These are phyloP conservation scores for Cercospora zeina DNA, from an alignment of 2,329 filamentous ascomycete species.

Conservation along the genomic window DNA sequence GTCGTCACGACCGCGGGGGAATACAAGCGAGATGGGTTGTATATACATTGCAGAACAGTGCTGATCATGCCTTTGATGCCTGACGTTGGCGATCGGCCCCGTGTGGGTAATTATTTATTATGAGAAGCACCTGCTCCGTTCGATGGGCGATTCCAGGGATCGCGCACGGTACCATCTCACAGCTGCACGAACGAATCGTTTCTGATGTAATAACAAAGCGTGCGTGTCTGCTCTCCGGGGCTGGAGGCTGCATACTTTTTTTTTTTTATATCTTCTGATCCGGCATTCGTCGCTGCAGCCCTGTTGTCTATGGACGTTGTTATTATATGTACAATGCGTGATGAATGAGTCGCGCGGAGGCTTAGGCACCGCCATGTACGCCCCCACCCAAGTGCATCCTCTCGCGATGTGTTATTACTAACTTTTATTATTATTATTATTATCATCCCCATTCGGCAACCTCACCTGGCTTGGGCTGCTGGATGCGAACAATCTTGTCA, in stretches of 20 bases:
- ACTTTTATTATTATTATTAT: no score
- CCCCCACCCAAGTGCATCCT: not conserved
- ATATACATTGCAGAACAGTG: no score
- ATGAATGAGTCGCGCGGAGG: no score
- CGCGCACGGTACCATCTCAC: not conserved
- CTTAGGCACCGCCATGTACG: not conserved
- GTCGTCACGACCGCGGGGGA: not conserved
- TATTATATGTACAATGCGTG: no score
- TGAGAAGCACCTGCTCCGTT: not conserved
- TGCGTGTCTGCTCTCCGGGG: not conserved
- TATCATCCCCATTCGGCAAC: constrained; percentile 45
- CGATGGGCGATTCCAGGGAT: not conserved
- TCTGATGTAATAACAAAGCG: not conserved
- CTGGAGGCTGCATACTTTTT: not conserved
- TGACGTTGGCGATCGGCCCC: no score
- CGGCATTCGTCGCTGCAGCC: not conserved
- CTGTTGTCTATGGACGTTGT: no score
- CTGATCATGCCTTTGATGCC: no score
- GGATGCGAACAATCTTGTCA: constrained; percentile 64
- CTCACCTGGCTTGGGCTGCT: constrained; percentile 53
- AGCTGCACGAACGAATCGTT: not conserved
- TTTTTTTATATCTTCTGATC: not conserved
- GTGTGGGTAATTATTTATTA: no score
- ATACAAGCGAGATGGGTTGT: not conserved
- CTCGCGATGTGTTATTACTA: constrained; percentile 30